Base-by-base conservation (phyloP, 73 alveolate genomes). In the Symbiodinium natans region DNA sequence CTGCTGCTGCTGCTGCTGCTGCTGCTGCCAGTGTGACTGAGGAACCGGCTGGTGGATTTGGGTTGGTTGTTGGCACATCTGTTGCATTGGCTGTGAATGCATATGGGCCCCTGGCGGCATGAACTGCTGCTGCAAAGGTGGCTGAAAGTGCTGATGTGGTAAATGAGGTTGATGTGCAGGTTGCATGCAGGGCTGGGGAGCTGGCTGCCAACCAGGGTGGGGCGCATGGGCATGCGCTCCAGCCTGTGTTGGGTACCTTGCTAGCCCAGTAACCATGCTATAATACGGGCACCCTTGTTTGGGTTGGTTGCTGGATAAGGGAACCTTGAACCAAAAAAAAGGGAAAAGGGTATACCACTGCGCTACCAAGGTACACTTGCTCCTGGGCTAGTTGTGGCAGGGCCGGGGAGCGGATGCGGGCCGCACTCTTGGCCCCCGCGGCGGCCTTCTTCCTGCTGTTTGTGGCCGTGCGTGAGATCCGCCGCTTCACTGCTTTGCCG, bases 381-480 rank as follows among this genome's bases (percentile, higher is more conserved):
- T n/a, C n/a, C n/a, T n/a, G n/a, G n/a, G n/a, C n/a, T n/a, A n/a
- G n/a, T n/a, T n/a, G n/a, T 63, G 77, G 39, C 10, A 63, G 15
- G 31, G 77, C 77, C 7, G 77, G 77, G 10, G 77, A 63, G 1
- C 77, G 77, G 77, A 63, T 34, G 17, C 34, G 77, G 31, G 77
- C 77, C 10, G 19, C 77, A 19, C 77, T 21, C 25, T 63, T 63
- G 34, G 77, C 77, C 31, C 36, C 77, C 29, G 34, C 59, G 59
- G 59, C 59, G 31, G 77, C 77, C 77, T 63, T 63, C 77, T 63
- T 63, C 34, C 77, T 31, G 77, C 77, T 63, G 77, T 63, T 63
- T 34, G 77, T 63, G 0, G 77, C 77, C 36, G 77, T 63, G 77
- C 77, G 77, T 7, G 77, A 63, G 31, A 63, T 63, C 34, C 77